Evolutionary conservation across 2,329 filamentous ascomycete genomes (phyloP).

Genomic region (Trichoderma afroharzianum): DNA sequence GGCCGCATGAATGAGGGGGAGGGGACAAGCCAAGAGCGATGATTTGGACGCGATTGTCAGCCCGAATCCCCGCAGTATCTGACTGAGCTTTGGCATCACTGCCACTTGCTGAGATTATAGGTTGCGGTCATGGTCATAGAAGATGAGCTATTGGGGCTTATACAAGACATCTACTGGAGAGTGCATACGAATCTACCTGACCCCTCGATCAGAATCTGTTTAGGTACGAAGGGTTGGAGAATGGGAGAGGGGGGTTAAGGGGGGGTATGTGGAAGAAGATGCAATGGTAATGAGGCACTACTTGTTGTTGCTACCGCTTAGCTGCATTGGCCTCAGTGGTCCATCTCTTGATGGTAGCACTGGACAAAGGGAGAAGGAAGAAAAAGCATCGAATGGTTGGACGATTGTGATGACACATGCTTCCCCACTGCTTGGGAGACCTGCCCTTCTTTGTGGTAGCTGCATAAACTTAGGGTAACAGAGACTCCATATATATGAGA

Average conservation of each 20-base stretch:
- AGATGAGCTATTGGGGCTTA: neutral
- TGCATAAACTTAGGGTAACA: slow-evolving; percentile 8
- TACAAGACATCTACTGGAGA: neutral
- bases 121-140: neutral
- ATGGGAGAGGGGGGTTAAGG: neutral
- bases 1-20: neutral
- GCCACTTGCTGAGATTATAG: neutral
- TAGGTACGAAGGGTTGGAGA: neutral
- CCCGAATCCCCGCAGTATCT: neutral
- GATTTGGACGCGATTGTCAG: neutral
- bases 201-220: neutral
- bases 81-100: neutral
- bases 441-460: slow-evolving; percentile 1
- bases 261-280: neutral
- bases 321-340: neutral
- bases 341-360: neutral
- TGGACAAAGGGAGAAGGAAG: neutral
- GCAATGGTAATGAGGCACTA: neutral
- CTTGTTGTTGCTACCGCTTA: neutral
- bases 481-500: neutral
- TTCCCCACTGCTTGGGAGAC: slow-evolving; percentile 2
- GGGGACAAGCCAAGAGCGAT: neutral
- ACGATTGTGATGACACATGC: neutral
- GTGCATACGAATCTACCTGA: neutral
- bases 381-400: slow-evolving; percentile 1